phyloP scores from a whole-genome alignment of 2,329 filamentous ascomycete genomes.

The Colletotrichum gloeosporioides region DNA sequence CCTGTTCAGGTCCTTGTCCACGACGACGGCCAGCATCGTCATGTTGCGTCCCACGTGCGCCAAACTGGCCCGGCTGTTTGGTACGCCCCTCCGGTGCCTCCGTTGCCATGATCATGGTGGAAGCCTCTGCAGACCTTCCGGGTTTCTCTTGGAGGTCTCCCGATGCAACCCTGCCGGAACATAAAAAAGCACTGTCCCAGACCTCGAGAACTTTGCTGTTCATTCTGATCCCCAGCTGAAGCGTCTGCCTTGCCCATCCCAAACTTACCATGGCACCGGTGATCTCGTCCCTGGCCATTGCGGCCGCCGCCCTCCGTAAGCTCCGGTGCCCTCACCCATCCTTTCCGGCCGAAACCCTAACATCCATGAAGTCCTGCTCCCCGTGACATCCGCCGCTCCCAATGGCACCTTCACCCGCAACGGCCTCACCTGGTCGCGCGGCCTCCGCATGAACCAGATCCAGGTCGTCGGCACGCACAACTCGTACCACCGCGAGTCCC shows the following conservation, averaged over 20 bases:
- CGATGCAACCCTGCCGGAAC: neutral
- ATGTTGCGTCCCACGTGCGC: neutral
- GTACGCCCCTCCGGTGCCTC: neutral
- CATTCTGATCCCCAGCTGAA: neutral
- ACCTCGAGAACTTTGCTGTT: neutral
- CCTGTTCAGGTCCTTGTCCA: neutral
- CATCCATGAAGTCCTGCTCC: conserved; percentile 6
- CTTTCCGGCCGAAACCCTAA: neutral
- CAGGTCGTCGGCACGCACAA: conserved; percentile 58
- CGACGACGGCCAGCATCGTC: neutral
- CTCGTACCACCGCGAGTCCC: conserved; percentile 53
- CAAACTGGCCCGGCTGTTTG: neutral
- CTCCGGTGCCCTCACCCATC: neutral
- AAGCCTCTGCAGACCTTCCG: neutral
- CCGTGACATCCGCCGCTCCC: neutral
- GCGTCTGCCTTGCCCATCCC: neutral
- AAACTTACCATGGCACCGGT: neutral
- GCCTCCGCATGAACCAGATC: conserved; percentile 54
- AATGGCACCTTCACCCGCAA: conserved; percentile 28
- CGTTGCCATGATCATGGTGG: neutral
- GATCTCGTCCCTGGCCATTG: neutral
- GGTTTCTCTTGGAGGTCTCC: neutral
- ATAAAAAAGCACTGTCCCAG: neutral
- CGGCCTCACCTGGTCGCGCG: conserved; percentile 33
- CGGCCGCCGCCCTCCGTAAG: conserved; percentile 17